Evolutionary conservation across 257 asterid species (phyloP), one percentile per base, ranked within the genome.

Genomic region (Petunia secreta): DNA sequence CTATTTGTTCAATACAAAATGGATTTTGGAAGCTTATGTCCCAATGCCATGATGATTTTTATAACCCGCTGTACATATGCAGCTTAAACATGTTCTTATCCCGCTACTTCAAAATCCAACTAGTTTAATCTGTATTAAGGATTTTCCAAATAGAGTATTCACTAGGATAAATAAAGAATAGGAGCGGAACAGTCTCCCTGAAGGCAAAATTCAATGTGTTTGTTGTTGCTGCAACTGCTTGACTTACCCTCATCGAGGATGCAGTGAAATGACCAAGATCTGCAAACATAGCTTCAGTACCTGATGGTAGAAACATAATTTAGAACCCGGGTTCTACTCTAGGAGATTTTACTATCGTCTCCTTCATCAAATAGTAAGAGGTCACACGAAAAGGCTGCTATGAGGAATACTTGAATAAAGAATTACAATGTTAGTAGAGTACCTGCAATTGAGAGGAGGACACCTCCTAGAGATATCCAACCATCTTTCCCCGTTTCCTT

Each of bases 221-320:
- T 79, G 54, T 76, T 46, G 58, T 75, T 60, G 40, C 58, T 62
- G 81, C 80, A 50, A 82, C 68, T 71, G 63, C 39, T 36, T 43
- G 57, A 80, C 85, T 87, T 88, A 92, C 98, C 92, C 96, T 85
- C 81, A 93, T 88, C 46, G 99, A 91, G 82, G 59, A 60, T 73
- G 96, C 89, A 75, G 92, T 90, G 84, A 95, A 95, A 91, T 95
- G 99, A 81, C 99, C 99, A 85, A 95, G 94, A 87, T 95, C 97
- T 36, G 99, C 99, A 84, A 91, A 95, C 99, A 95, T 93, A 65
- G 99, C 97, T 86, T 95, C 99, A 14, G 99, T 92, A 82, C 99
- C 99, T 95, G 87, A 65, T 71, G 75, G 76, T 79, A 75, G n/a
- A 63, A 37, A 79, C 5, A 64, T 36, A 63, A 64, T 63, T 73